Evolutionary conservation across 768 basidiomycete genomes (phyloP), one percentile per base, ranked within the genome.

Genomic region (Russula abietina): DNA sequence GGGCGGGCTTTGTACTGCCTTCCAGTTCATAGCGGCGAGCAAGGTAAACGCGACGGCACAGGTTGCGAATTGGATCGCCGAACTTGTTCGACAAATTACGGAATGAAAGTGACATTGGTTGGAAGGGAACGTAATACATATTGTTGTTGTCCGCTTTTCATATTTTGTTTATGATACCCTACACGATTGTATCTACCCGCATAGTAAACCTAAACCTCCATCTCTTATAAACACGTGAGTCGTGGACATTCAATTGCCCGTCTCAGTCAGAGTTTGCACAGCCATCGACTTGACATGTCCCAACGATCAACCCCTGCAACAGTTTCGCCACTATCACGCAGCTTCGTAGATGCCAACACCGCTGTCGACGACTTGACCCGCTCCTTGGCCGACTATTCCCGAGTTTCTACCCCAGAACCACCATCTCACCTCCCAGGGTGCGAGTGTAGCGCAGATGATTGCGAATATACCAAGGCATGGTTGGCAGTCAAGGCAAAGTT

Each of bases 351-450:
- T 46, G 74, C 71, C 17, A 72, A 73, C 2, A 64, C 72, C 11
- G 88, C 86, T 55, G 84, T 93, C 72, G 88, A 93, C 75, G 88
- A 92, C 73, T 78, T 93, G 51, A 92, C 89, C 0, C 74, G 81
- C 46, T 88, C 89, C 4, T 72, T 93, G 64, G 77, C 83, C 56
- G 84, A 84, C 71, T 86, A 88, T 73, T 88, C 91, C 33, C 81
- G 85, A 43, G 77, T 84, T 22, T 81, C 85, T 1, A 89, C 89
- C n/a, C 90, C 89, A 24, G 89, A 91, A 59, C 83, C 81, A 28
- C 76, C 77, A 32, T 70, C 75, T 41, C 68, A 60, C 43, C 19
- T 78, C 38, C 68, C 83, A 17, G 73, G 73, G 28, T 91, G 91
- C 65, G 88, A 89, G 67, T 89, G 90, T 71, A 80, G 79, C 28